These are phyloP conservation scores for Globisporangium cystogenes DNA, from an alignment of 352 stramenopile genomes.

Conservation along the genomic window DNA sequence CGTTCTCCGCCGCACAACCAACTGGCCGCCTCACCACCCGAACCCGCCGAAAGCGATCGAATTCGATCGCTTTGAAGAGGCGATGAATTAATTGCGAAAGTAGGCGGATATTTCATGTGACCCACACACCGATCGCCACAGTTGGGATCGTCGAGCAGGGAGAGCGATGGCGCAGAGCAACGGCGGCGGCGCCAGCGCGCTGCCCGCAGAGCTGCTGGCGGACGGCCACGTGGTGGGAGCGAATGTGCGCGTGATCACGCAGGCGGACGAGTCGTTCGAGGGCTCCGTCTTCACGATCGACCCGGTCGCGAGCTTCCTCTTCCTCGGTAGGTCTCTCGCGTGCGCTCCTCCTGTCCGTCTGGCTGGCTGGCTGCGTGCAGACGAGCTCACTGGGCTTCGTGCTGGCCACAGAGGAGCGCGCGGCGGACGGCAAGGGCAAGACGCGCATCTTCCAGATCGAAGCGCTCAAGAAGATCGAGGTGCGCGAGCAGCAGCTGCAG, in stretches of 20 bases:
- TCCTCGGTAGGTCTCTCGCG: slow-evolving; percentile 38
- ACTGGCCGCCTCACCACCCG: neutral
- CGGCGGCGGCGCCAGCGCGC: slow-evolving; percentile 8
- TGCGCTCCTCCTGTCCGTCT: neutral
- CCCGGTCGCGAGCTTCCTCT: slow-evolving; percentile 69
- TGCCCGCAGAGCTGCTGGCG: slow-evolving; percentile 55
- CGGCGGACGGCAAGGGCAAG: slow-evolving; percentile 47
- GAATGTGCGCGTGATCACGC: slow-evolving; percentile 57
- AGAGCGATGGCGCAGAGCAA: slow-evolving; percentile 14
- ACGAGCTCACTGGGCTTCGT: neutral
- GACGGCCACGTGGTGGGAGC: slow-evolving; percentile 58
- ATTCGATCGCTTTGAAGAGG: neutral
- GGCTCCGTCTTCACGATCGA: slow-evolving; percentile 78
- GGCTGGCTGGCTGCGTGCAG: no score
- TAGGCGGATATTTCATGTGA: neutral
- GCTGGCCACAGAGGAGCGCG: slow-evolving; percentile 39
- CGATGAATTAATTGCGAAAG: neutral
- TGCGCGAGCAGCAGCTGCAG: slow-evolving; percentile 9
- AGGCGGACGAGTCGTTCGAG: slow-evolving; percentile 45
- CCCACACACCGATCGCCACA: neutral
- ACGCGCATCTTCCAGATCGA: slow-evolving; percentile 75
- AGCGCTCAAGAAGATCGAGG: slow-evolving; percentile 59
- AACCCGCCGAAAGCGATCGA: neutral
- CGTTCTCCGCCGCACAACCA: slow-evolving; percentile 25
- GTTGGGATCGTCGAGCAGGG: neutral